phyloP scores from a whole-genome alignment of 441 rosid species.

The Mallotus repandus region DNA sequence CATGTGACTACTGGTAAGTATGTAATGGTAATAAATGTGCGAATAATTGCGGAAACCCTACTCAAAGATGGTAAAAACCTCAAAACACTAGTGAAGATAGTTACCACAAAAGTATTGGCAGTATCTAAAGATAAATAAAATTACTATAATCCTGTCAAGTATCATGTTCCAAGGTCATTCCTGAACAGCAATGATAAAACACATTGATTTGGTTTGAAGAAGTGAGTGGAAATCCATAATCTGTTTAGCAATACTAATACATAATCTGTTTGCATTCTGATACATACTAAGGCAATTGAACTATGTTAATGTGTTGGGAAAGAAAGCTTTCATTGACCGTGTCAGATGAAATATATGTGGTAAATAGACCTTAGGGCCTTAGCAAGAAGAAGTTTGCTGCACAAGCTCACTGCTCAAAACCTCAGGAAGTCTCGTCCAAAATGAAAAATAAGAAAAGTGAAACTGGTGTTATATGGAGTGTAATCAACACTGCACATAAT shows the following conservation, averaged over 20 bases:
- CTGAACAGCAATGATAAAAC: slow-evolving; percentile 31
- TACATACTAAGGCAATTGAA: too few species aligned
- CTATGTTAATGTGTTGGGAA: background rate
- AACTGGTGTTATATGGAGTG: background rate
- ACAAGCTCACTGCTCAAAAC: background rate
- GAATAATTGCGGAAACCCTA: slow-evolving; percentile 49
- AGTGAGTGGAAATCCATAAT: slow-evolving; percentile 47
- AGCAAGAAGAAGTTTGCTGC: background rate
- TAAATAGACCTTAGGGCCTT: background rate
- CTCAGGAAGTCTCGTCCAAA: background rate
- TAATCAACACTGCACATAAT: background rate
- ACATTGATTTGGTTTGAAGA: slow-evolving; percentile 60
- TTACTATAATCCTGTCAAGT: slow-evolving; percentile 33
- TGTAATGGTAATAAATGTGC: slow-evolving; percentile 40
- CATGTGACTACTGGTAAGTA: slow-evolving; percentile 44
- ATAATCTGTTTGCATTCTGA: too few species aligned
- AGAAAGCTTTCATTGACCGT: background rate
- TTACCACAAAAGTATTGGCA: background rate
- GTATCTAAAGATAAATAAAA: background rate
- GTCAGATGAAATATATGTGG: background rate
- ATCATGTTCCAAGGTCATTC: slow-evolving; percentile 62
- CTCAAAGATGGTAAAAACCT: slow-evolving; percentile 47
- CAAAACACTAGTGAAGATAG: background rate
- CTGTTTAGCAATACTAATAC: too few species aligned
- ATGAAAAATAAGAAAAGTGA: background rate